Evolutionary conservation across 371 early-diverging fungal species (phyloP).

Genomic region (Mucor lusitanicus): DNA sequence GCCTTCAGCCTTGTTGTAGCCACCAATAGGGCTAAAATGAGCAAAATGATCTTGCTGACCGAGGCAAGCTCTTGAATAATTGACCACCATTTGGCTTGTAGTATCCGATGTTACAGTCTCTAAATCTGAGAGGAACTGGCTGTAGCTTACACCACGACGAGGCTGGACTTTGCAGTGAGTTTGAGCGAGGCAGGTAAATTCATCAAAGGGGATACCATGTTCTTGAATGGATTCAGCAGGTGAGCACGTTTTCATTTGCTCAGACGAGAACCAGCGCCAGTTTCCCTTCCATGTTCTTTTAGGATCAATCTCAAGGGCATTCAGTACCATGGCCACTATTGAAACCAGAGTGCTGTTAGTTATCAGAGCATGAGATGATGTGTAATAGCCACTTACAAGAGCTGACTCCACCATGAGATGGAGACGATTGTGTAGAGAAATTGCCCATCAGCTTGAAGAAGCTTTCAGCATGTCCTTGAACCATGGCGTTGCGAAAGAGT

Average conservation of each 20-base stretch:
- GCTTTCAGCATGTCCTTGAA: conserved; percentile 78
- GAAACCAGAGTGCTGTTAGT: neutral
- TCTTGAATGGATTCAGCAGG: conserved; percentile 69
- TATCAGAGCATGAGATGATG: neutral
- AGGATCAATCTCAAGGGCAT: conserved; percentile 92
- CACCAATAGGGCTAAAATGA: conserved; percentile 66
- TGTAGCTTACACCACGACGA: conserved; percentile 63
- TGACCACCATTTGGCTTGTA: conserved; percentile 82
- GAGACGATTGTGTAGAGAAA: conserved; percentile 85
- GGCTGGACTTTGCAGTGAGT: conserved; percentile 77
- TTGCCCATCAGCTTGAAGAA: conserved; percentile 86
- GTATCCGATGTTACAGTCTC: conserved; percentile 62
- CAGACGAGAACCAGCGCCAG: conserved; percentile 87
- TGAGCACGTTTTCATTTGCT: conserved; percentile 81
- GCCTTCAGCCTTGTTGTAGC: conserved; percentile 61
- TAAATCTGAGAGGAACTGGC: conserved; percentile 75
- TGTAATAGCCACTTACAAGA: conserved; percentile 51
- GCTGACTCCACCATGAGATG: conserved; percentile 52
- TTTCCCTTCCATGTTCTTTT: conserved; percentile 89
- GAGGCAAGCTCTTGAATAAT: conserved; percentile 72
- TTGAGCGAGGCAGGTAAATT: conserved; percentile 83
- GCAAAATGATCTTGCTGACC: conserved; percentile 75
- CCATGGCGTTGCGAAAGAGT: conserved; percentile 77
- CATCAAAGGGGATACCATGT: conserved; percentile 84
- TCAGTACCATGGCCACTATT: conserved; percentile 87